Evolutionary conservation across 805 yeast genomes (phyloP), one percentile per base, ranked within the genome.

Genomic region (Komagataella ulmi): DNA sequence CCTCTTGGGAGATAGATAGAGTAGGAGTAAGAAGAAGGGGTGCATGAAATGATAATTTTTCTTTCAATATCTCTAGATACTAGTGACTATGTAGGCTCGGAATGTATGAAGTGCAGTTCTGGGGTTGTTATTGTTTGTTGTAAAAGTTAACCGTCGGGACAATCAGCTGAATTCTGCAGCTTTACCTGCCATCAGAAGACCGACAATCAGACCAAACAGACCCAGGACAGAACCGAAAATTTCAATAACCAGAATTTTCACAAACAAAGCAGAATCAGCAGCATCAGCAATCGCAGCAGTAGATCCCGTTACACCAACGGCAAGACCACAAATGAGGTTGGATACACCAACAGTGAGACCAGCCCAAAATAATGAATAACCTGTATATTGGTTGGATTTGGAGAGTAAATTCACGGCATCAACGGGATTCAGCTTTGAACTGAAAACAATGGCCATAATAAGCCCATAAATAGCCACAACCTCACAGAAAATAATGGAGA

Each of bases 201-300:
- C 99, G 51, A 93, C 97, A 71, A 93, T 93, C 59, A 93, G 81
- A 36, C 98, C 99, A 65, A 93, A 86, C 58, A 93, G 80, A 48
- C 99, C 99, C 65, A 93, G 75, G 44, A 93, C 96, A 19, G 96
- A 85, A 43, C 99, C 99, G 64, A 93, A 93, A 74, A 93, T 93
- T 75, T 93, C 99, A 60, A 93, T 85, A 56, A 93, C 99, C 62
- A 93, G 79, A 54, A 93, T 93, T 71, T 93, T 93, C 56, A 93
- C 99, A 61, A 93, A 93, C 57, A 93, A 74, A 3, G 96, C 78
- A 21, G 97, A 81, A 71, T 93, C 97, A 8, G 99, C 97, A 30
- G 99, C 99, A 70, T 93, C 99, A 47, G 95, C 81, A 55, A 93
- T 80, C 45, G 99, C 99, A 43, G 98, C 99, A n/a, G 97, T 93